These are phyloP conservation scores for Discostella stelligera DNA, from an alignment of 352 stramenopile genomes.

Conservation along the genomic window DNA sequence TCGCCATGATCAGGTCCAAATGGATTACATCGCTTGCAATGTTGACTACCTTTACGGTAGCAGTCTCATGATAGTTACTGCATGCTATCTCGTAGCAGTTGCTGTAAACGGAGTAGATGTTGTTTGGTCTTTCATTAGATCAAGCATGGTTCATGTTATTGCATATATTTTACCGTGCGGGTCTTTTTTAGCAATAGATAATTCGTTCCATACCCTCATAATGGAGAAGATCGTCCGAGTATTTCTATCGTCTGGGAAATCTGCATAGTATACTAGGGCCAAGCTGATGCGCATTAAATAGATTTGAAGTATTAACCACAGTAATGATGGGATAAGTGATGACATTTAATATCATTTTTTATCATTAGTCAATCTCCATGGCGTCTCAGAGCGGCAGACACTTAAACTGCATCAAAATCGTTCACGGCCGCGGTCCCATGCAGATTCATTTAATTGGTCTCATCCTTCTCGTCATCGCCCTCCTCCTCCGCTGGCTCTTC, in stretches of 20 bases:
- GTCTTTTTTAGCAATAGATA: conserved; percentile 72
- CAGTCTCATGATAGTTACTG: conserved; percentile 59
- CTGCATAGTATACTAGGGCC: too few species aligned
- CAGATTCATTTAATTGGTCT: not conserved
- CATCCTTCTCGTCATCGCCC: not conserved
- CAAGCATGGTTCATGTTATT: conserved; percentile 71
- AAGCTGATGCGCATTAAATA: not conserved
- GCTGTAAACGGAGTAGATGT: conserved; percentile 58
- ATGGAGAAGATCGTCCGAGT: conserved; percentile 27
- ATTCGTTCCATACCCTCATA: conserved; percentile 23
- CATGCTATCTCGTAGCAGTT: conserved; percentile 60
- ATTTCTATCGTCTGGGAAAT: too few species aligned
- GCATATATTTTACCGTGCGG: conserved; percentile 70
- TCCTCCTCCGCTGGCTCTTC: not conserved
- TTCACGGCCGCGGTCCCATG: not conserved
- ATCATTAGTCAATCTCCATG: not conserved
- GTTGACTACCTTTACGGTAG: conserved; percentile 34
- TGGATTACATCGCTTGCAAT: conserved; percentile 43
- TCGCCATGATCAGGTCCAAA: conserved; percentile 29
- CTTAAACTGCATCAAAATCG: not conserved
- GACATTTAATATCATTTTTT: not conserved
- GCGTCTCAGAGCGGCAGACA: not conserved
- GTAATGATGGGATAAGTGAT: not conserved
- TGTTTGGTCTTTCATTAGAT: conserved; percentile 76
- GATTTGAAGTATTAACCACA: not conserved